Conservation (phyloP, 441 rosid species). For the Geranium incanum region DNA sequence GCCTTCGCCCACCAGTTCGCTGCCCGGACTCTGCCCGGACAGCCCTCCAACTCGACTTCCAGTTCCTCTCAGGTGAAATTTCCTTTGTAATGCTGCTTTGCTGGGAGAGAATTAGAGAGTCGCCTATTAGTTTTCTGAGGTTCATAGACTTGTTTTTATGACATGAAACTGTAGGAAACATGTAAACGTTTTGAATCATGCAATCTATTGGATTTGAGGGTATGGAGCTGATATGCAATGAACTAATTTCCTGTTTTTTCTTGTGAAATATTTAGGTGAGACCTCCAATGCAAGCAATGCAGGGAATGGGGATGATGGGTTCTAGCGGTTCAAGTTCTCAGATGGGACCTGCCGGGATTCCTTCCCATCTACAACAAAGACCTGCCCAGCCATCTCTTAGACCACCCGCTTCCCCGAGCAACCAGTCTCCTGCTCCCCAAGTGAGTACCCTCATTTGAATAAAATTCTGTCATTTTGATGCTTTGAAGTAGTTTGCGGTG, state of each 20-base stretch:
- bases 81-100: neutral
- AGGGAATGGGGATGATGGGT: constrained; percentile 44
- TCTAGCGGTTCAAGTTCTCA: constrained; percentile 54
- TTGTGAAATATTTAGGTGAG: constrained; percentile 37
- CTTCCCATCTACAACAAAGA: constrained; percentile 61
- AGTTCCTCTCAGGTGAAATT: constrained; percentile 39
- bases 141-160: neutral
- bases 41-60: constrained; percentile 31
- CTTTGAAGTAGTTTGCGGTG: neutral
- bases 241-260: neutral
- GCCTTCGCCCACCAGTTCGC: constrained; percentile 57
- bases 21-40: constrained; percentile 45
- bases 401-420: constrained; percentile 47
- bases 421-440: constrained; percentile 49
- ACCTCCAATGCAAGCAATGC: constrained; percentile 27
- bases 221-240: neutral
- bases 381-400: constrained; percentile 56
- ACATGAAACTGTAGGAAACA: neutral
- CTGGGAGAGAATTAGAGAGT: neutral
- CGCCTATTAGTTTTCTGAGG: neutral
- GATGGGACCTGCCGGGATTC: constrained; percentile 62
- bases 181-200: neutral
- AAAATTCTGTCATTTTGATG: neutral
- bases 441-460: constrained; percentile 33
- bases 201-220: neutral